Conservation (phyloP, 495 filamentous ascomycete species). For the Penicillium samsonianum region DNA sequence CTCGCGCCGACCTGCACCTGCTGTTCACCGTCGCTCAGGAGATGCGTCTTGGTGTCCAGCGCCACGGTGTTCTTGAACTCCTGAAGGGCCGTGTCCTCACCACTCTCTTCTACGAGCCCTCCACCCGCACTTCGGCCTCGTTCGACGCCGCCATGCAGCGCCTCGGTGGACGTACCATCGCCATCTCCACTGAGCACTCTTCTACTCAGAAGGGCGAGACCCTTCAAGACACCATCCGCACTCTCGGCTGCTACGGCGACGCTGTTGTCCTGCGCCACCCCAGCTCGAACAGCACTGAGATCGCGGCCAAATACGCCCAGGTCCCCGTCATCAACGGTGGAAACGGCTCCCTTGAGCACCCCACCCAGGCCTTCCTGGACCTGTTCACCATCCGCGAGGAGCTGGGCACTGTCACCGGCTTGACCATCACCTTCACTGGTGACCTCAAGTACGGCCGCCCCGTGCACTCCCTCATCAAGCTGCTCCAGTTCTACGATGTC, state of each 20-base stretch:
- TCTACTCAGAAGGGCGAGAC: slow-evolving; percentile 91
- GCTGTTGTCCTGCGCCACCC: slow-evolving; percentile 94
- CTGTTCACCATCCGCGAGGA: slow-evolving; percentile 98
- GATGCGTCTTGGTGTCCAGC: slow-evolving; percentile 90
- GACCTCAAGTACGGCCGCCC: slow-evolving; percentile 92
- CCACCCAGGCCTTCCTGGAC: slow-evolving; percentile 97
- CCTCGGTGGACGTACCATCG: slow-evolving; percentile 79
- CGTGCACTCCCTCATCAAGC: slow-evolving; percentile 89
- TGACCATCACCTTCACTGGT: slow-evolving; percentile 94
- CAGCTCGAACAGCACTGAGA: slow-evolving; percentile 70
- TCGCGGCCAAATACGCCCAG: slow-evolving; percentile 79
- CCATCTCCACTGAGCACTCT: slow-evolving; percentile 75
- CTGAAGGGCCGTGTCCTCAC: slow-evolving; percentile 82
- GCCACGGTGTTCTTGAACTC: slow-evolving; percentile 83
- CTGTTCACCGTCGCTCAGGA: slow-evolving; percentile 96
- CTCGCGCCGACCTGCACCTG: slow-evolving; percentile 79
- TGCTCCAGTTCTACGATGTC: slow-evolving; percentile 93
- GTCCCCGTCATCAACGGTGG: slow-evolving; percentile 96
- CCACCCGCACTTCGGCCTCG: slow-evolving; percentile 90
- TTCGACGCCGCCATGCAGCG: slow-evolving; percentile 99
- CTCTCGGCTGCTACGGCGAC: slow-evolving; percentile 90
- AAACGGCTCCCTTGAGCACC: slow-evolving; percentile 92
- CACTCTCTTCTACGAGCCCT: slow-evolving; percentile 97
- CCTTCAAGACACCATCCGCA: slow-evolving; percentile 89
- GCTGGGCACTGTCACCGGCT: slow-evolving; percentile 86